phyloP scores from a whole-genome alignment of 2,329 filamentous ascomycete genomes.

The Ophiostoma piceae region DNA sequence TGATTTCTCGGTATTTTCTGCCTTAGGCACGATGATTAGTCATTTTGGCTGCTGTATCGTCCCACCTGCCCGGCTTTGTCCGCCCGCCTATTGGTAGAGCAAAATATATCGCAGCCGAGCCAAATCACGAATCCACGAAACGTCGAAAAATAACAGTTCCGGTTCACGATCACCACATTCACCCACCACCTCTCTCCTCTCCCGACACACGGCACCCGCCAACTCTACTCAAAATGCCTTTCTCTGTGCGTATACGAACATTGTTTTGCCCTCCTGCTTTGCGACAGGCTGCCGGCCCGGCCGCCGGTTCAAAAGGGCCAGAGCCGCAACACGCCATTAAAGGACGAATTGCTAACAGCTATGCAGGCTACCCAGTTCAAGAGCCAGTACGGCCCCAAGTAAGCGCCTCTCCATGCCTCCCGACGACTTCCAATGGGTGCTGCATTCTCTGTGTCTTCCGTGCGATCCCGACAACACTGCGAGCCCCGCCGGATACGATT shows the following conservation, averaged over 20 bases:
- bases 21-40: conserved; percentile 19
- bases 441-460: background rate
- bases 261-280: background rate
- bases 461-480: background rate
- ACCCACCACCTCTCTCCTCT: background rate
- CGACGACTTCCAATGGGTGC: background rate
- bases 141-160: background rate
- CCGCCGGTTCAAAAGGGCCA: background rate
- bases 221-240: background rate
- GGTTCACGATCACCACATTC: background rate
- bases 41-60: background rate
- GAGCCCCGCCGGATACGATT: background rate
- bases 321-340: background rate
- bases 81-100: conserved; percentile 25
- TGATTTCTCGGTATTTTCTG: background rate
- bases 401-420: conserved; percentile 35
- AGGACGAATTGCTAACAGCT: conserved; percentile 13
- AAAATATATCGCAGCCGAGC: conserved; percentile 29
- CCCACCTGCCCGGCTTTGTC: conserved; percentile 32
- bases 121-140: conserved; percentile 11
- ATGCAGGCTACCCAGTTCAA: conserved; percentile 50
- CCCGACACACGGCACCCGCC: background rate
- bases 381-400: conserved; percentile 63
- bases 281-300: background rate
- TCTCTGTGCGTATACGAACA: background rate